Percentiles rank a stretch among this genome's conserved stretches.
phyloP scores from a whole-genome alignment of 2,329 filamentous ascomycete genomes.

The Xylaria sp. region DNA sequence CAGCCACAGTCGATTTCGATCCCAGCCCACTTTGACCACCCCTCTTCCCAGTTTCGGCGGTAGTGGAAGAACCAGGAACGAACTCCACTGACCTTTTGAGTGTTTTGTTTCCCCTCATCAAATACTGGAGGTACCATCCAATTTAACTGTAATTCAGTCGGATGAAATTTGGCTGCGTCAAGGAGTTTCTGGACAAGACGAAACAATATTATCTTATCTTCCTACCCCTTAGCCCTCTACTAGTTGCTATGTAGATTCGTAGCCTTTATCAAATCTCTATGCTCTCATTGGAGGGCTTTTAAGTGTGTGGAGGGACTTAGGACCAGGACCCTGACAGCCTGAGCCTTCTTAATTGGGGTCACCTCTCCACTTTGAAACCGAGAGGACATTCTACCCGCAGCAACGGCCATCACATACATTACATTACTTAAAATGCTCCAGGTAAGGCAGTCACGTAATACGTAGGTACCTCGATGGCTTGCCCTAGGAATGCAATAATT shows the following conservation, averaged over 20 bases:
- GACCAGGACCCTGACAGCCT: slow-evolving; percentile 14
- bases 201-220: not conserved
- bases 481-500: too few species aligned
- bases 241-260: not conserved
- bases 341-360: slow-evolving; percentile 20
- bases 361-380: slow-evolving; percentile 6
- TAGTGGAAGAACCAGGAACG: not conserved
- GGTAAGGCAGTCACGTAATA: too few species aligned
- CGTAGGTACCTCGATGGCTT: too few species aligned
- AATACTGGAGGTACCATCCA: slow-evolving; percentile 16
- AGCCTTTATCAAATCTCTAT: not conserved
- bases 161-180: slow-evolving; percentile 23
- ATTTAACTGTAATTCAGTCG: slow-evolving; percentile 29
- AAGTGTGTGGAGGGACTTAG: slow-evolving; percentile 3
- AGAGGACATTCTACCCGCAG: not conserved
- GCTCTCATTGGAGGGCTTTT: slow-evolving; percentile 26
- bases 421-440: slow-evolving; percentile 6
- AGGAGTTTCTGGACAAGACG: not conserved
- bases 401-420: slow-evolving; percentile 6
- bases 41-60: slow-evolving; percentile 8
- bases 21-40: not conserved
- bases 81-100: slow-evolving; percentile 2
- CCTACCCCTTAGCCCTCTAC: slow-evolving; percentile 17
- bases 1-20: not conserved
- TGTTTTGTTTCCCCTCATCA: slow-evolving; percentile 17